Base-by-base conservation (phyloP, 148 eudicot genomes). In the Selenicereus undatus region DNA sequence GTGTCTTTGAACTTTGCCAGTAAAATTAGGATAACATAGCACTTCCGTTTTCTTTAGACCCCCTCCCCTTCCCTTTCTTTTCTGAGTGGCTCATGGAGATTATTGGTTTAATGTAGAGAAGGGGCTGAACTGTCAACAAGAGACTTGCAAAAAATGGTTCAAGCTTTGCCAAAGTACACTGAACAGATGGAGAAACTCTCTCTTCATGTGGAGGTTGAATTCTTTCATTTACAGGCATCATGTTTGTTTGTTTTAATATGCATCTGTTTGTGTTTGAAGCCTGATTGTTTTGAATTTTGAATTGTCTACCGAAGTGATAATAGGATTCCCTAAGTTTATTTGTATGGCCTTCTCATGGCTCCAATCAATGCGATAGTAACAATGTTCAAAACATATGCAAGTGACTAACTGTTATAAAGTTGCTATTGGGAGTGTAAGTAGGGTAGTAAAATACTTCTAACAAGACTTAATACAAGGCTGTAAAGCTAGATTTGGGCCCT, bases 121-220 rank as follows among this genome's bases (percentile, higher is more conserved):
- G 91, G 98, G 80, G 81, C 82, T 62, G 99, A 94, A 84, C 79
- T 96, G 79, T 94, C 99, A 26, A 94, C 98, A 43, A 84, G 98
- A 74, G 99, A 96, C 86, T 82, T 96, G 91, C 99, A 96, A 83
- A 96, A 94, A 83, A 92, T 96, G 99, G 99, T 96, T 86, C 99
- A 94, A 87, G 98, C 99, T 83, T 87, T 96, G 86, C 99, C 99
- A 36, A 93, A 94, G 74, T 96, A 96, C 79, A 94, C 91, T 76
- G 98, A 96, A 87, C 92, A 89, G 84, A 91, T 91, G 93, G 94
- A 92, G 18, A 94, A 85, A 84, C 94, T 96, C 78, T 90, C 99
- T 81, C 78, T 89, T 79, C 99, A 96, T 82, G 99, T 96, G 74
- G 97, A 91, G 98, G 99, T 94, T 71, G 80, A 83, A 66, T 80